Conservation (phyloP, 371 early-diverging fungal genomes). For the Encephalitozoon romaleae region DNA sequence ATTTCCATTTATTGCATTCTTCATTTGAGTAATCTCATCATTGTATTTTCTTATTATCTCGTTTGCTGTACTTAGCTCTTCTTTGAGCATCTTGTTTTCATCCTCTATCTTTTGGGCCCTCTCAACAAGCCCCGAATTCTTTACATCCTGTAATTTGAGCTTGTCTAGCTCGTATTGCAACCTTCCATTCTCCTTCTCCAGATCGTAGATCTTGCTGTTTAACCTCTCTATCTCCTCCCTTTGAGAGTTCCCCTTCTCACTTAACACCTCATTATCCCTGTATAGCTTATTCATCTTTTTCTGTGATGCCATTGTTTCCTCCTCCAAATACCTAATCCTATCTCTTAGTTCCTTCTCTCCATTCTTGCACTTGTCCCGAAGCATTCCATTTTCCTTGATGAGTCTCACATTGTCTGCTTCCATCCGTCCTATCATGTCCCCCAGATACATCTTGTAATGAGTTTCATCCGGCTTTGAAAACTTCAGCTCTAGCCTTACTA, state of each 20-base stretch:
- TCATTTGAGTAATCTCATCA: slow-evolving; percentile 46
- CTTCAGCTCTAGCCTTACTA: slow-evolving; percentile 57
- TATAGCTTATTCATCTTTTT: slow-evolving; percentile 34
- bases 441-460: slow-evolving; percentile 56
- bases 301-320: slow-evolving; percentile 4
- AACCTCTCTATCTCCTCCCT: slow-evolving; percentile 18
- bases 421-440: slow-evolving; percentile 54
- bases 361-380: slow-evolving; percentile 47
- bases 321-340: slow-evolving; percentile 32
- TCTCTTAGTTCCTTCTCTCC: slow-evolving; percentile 27
- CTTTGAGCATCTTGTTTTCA: slow-evolving; percentile 37
- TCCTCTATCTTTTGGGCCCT: slow-evolving; percentile 29
- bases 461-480: slow-evolving; percentile 55
- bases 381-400: slow-evolving; percentile 53
- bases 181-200: slow-evolving; percentile 41
- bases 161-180: slow-evolving; percentile 45
- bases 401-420: slow-evolving; percentile 53
- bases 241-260: neutral
- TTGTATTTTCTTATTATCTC: slow-evolving; percentile 54
- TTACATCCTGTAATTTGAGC: slow-evolving; percentile 29
- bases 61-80: slow-evolving; percentile 52
- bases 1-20: slow-evolving; percentile 11
- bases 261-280: slow-evolving; percentile 20
- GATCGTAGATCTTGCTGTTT: slow-evolving; percentile 22
- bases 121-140: slow-evolving; percentile 4